Evolutionary conservation across 441 rosid species (phyloP).

Genomic region (Pelargonium citronellum): DNA sequence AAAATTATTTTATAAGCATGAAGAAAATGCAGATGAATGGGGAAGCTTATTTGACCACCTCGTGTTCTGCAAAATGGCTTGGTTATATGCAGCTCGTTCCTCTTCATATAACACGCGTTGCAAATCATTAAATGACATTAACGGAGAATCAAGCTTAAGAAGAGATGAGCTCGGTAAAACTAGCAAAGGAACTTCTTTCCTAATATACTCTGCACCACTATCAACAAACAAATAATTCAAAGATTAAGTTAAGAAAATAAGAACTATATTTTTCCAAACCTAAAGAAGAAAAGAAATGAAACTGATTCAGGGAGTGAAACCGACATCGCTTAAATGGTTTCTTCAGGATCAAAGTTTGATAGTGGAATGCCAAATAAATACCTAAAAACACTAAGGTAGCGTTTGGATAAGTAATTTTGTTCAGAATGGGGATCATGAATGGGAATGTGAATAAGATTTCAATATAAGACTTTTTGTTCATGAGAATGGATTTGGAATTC

Average conservation of each 20-base stretch:
- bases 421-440: too few relatives aligned
- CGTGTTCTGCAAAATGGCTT: constrained; percentile 63
- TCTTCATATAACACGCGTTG: constrained; percentile 81
- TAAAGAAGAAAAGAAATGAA: background rate
- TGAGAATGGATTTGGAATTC: too few relatives aligned
- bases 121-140: constrained; percentile 68
- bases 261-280: background rate
- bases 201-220: constrained; percentile 76
- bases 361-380: too few relatives aligned
- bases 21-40: constrained; percentile 8
- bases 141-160: constrained; percentile 67
- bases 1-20: background rate
- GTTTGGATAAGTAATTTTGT: too few relatives aligned
- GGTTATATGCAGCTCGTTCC: constrained; percentile 74
- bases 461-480: too few relatives aligned
- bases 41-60: constrained; percentile 39
- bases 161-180: constrained; percentile 67
- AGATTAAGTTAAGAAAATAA: constrained; percentile 15
- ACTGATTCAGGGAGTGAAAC: background rate
- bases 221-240: constrained; percentile 23
- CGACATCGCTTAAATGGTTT: background rate
- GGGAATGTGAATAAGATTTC: too few relatives aligned
- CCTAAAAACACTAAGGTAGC: too few relatives aligned
- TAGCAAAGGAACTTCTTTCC: constrained; percentile 80
- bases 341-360: background rate